Percentiles rank a stretch among this genome's conserved stretches.
Evolutionary conservation across 176 grass and related monocot species (phyloP).

Genomic region (Hyparrhenia diplandra): DNA sequence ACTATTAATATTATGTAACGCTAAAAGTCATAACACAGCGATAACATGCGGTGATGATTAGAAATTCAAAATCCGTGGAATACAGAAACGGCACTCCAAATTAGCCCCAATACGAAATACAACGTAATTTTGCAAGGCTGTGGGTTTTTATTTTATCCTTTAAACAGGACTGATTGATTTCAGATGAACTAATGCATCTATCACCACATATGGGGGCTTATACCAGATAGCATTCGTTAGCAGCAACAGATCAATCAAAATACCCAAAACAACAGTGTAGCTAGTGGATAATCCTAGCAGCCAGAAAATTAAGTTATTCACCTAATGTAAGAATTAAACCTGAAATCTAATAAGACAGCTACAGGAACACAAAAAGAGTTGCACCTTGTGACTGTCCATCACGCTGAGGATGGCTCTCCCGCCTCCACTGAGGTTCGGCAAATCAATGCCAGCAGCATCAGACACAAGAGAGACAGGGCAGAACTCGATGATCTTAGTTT

Average conservation of each 20-base stretch:
- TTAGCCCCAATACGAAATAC: too few relatives aligned
- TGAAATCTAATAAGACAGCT: constrained; percentile 20
- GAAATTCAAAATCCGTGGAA: too few relatives aligned
- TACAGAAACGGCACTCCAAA: too few relatives aligned
- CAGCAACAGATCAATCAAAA: constrained; percentile 10
- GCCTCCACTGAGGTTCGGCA: neutral
- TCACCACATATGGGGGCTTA: neutral
- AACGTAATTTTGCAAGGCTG: neutral
- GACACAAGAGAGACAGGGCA: constrained; percentile 58
- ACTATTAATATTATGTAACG: too few relatives aligned
- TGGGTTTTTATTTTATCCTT: neutral
- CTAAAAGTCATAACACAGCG: too few relatives aligned
- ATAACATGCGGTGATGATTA: too few relatives aligned
- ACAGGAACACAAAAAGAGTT: neutral
- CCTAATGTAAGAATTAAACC: constrained; percentile 26
- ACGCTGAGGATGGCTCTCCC: constrained; percentile 23
- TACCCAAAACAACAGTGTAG: constrained; percentile 19
- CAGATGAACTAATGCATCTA: neutral
- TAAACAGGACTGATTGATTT: neutral
- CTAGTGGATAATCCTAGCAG: constrained; percentile 7
- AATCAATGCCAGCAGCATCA: constrained; percentile 35
- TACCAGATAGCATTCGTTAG: neutral
- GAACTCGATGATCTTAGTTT: constrained; percentile 75
- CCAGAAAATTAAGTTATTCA: constrained; percentile 29
- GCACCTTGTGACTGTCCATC: constrained; percentile 40